Base-by-base conservation (phyloP, 345 rosid species). In the Ailanthus altissimus region DNA sequence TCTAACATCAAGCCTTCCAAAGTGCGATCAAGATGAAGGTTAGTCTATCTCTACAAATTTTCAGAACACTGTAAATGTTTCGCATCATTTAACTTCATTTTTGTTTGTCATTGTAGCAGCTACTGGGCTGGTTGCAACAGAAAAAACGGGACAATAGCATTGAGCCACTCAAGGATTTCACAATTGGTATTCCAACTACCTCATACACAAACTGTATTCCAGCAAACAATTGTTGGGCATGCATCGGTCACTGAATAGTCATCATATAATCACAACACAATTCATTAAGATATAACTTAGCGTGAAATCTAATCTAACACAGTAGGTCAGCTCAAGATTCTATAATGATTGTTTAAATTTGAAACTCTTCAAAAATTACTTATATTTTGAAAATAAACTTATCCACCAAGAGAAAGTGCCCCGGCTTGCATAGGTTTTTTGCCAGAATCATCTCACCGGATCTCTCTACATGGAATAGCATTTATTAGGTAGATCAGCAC, bases 91-190 rank as follows among this genome's bases (percentile, higher is more conserved):
- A 82, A 83, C 49, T 75, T 69, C 78, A 64, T 79, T 83, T 72
- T 57, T 76, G 64, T 67, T 74, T 77, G 75, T 78, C 68, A 78
- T 81, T 84, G 81, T 85, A 73, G 89, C 98, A 92, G 97, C 77
- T 92, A 79, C 82, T 88, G 79, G 93, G 88, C 63, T 92, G 97
- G 98, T 87, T 89, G 96, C 91, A 86, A 82, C 87, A 84, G 54
- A 88, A 85, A 84, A 76, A 84, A 74, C 81, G 81, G 80, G 86
- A 83, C 73, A 84, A 80, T 71, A 82, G 81, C 83, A 75, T 62
- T 28, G 93, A 90, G 79, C 87, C 85, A 60, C 72, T 83, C 84
- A 92, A 86, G 80, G 97, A 89, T 82, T 81, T 90, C 58, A 67
- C 82, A 11, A 81, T 76, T 32, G 98, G 98, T 94, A 92, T 77